Percentiles rank a stretch among this genome's conserved stretches.
Conservation (phyloP, 768 basidiomycete species). For the Lactarius hatsudake region DNA sequence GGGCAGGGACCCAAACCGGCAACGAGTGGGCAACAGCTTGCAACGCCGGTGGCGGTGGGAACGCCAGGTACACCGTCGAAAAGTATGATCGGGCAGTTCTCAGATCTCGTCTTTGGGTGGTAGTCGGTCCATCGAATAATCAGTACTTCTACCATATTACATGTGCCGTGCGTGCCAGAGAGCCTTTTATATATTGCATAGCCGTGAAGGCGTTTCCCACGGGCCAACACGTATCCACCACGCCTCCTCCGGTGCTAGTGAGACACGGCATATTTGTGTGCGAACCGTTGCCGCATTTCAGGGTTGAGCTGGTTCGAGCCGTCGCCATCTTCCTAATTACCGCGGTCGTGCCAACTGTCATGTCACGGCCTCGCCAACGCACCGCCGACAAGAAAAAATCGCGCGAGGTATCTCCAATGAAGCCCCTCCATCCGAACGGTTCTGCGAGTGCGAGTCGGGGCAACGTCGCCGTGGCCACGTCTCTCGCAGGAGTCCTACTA, state of each 20-base stretch:
- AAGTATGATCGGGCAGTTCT: conserved; percentile 68
- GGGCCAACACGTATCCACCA: background rate
- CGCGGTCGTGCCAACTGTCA: conserved; percentile 1
- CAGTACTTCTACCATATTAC: background rate
- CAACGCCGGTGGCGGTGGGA: conserved; percentile 25
- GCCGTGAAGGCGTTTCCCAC: background rate
- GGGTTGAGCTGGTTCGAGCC: background rate
- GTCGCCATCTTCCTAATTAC: background rate
- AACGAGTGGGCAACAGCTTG: conserved; percentile 25
- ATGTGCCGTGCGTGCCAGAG: background rate
- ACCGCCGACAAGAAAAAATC: conserved; percentile 1
- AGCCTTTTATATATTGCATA: background rate
- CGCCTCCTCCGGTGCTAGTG: background rate
- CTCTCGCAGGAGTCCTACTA: conserved; percentile 32
- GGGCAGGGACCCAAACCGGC: conserved; percentile 28
- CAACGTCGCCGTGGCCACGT: background rate
- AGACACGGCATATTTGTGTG: background rate
- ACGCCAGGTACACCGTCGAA: conserved; percentile 44
- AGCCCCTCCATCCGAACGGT: background rate
- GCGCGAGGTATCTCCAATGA: background rate
- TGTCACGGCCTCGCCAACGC: conserved; percentile 20
- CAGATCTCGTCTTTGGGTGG: conserved; percentile 59
- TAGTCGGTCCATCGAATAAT: background rate
- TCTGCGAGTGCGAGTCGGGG: background rate
- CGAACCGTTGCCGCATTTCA: background rate